phyloP scores from a whole-genome alignment of 192 early-diverging fungal species.

The Gryganskiella cystojenkinii region DNA sequence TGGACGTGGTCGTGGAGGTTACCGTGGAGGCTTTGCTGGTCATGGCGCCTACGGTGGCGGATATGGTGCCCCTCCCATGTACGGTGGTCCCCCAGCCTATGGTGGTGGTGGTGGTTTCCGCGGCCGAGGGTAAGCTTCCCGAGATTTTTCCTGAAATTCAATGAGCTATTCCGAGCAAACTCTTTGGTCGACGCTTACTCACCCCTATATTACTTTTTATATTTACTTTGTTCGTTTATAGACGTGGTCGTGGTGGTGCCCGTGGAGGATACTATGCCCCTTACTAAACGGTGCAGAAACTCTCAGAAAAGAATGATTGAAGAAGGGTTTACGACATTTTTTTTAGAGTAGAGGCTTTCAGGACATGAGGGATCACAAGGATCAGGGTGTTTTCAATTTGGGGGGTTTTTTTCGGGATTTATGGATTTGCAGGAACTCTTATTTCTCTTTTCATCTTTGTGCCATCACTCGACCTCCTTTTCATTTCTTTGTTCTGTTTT shows the following conservation, averaged over 20 bases:
- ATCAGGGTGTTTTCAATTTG: no score
- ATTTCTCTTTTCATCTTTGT: no score
- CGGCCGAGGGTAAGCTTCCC: slow-evolving; percentile 51
- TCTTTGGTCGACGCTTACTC: not conserved
- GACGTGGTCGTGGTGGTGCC: slow-evolving; percentile 52
- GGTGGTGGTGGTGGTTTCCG: slow-evolving; percentile 55
- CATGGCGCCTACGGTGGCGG: slow-evolving; percentile 54
- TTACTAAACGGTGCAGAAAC: slow-evolving; percentile 23
- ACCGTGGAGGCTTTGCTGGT: slow-evolving; percentile 71
- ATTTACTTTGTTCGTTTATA: no score
- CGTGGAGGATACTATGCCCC: slow-evolving; percentile 55
- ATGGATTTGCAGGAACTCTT: no score
- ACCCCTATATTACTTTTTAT: not conserved
- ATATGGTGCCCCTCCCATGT: slow-evolving; percentile 51
- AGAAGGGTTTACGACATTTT: not conserved
- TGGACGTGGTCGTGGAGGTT: slow-evolving; percentile 69
- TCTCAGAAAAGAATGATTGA: not conserved
- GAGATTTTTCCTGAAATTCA: not conserved
- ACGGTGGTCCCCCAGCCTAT: slow-evolving; percentile 35
- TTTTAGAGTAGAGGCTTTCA: not conserved
- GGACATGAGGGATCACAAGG: no score
- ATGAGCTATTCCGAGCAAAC: not conserved
- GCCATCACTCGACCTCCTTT: no score
- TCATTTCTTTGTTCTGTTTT: no score
- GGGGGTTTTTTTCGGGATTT: no score